Conservation (phyloP, 805 yeast genomes). For the Lachancea thermotolerans region DNA sequence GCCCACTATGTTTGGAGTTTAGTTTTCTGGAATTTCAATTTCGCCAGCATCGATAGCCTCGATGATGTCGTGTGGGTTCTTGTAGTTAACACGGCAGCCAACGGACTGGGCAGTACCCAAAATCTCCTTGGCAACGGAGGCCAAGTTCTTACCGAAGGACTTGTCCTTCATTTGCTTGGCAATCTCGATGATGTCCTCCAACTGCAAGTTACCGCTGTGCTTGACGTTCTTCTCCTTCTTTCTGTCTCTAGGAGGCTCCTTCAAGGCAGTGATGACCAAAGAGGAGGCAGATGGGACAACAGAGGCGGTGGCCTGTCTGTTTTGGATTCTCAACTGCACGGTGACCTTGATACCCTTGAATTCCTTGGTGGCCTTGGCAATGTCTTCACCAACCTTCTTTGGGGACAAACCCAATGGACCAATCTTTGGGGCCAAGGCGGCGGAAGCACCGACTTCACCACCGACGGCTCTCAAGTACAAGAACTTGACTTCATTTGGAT, state of each 20-base stretch:
- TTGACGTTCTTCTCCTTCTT: slow-evolving; percentile 99
- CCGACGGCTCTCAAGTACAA: slow-evolving; percentile 99
- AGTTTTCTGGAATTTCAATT: slow-evolving; percentile 55
- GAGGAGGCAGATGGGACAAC: slow-evolving; percentile 99
- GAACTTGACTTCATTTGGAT: slow-evolving; percentile 97
- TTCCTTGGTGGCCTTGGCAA: slow-evolving; percentile 98
- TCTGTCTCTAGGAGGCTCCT: slow-evolving; percentile 99
- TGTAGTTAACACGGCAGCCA: slow-evolving; percentile 98
- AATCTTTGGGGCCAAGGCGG: slow-evolving; percentile 99
- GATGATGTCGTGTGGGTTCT: slow-evolving; percentile 98
- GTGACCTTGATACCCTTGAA: slow-evolving; percentile 99
- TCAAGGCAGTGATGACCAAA: slow-evolving; percentile 96
- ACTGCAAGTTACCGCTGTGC: slow-evolving; percentile 98
- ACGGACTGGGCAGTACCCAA: slow-evolving; percentile 99
- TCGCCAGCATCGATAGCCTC: slow-evolving; percentile 98
- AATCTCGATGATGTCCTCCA: slow-evolving; percentile 92
- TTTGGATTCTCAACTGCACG: slow-evolving; percentile 96
- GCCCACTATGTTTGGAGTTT: slow-evolving; percentile 14
- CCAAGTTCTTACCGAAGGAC: slow-evolving; percentile 95
- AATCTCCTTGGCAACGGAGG: slow-evolving; percentile 96
- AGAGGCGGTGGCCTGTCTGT: slow-evolving; percentile 98
- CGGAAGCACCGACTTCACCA: slow-evolving; percentile 99
- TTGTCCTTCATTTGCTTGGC: slow-evolving; percentile 97
- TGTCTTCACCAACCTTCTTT: slow-evolving; percentile 99
- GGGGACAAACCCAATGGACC: slow-evolving; percentile 99